Conservation (phyloP, 1,139 yeast species). For the Geotrichum europaeum region DNA sequence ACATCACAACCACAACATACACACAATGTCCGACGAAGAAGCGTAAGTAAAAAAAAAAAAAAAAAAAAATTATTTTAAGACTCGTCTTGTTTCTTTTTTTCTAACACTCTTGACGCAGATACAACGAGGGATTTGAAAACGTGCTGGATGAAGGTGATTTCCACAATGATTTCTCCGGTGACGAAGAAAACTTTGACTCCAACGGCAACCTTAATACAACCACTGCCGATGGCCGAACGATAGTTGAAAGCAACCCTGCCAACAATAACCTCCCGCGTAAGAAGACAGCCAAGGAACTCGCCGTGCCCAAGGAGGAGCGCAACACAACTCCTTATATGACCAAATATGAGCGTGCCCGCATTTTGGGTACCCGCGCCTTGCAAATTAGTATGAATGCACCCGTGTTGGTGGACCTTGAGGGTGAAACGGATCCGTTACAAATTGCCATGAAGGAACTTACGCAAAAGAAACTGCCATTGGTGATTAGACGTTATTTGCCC, state of each 20-base stretch:
- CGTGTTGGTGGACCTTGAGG: conserved; percentile 93
- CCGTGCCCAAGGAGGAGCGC: conserved; percentile 83
- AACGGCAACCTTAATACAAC: conserved; percentile 36
- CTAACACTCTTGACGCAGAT: conserved; percentile 33
- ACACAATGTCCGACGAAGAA: conserved; percentile 15
- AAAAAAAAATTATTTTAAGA: not conserved
- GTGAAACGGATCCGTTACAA: conserved; percentile 98
- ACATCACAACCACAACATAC: not conserved
- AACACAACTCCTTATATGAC: conserved; percentile 98
- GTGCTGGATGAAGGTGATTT: conserved; percentile 63
- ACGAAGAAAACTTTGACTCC: conserved; percentile 47
- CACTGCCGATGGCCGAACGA: conserved; percentile 70
- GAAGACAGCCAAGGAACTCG: conserved; percentile 71
- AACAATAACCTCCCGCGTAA: conserved; percentile 45
- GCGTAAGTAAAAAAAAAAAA: conserved; percentile 9
- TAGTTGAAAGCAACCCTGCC: conserved; percentile 56
- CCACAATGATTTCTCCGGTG: conserved; percentile 74
- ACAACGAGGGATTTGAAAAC: conserved; percentile 68
- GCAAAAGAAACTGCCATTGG: conserved; percentile 91
- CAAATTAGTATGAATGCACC: conserved; percentile 98
- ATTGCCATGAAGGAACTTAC: conserved; percentile 96
- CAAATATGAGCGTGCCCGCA: conserved; percentile 94
- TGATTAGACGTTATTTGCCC: conserved; percentile 91
- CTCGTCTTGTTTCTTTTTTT: not conserved
- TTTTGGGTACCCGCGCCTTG: conserved; percentile 90